Evolutionary conservation across 495 filamentous ascomycete species (phyloP).

Genomic region (Sphaerosporella brunnea): DNA sequence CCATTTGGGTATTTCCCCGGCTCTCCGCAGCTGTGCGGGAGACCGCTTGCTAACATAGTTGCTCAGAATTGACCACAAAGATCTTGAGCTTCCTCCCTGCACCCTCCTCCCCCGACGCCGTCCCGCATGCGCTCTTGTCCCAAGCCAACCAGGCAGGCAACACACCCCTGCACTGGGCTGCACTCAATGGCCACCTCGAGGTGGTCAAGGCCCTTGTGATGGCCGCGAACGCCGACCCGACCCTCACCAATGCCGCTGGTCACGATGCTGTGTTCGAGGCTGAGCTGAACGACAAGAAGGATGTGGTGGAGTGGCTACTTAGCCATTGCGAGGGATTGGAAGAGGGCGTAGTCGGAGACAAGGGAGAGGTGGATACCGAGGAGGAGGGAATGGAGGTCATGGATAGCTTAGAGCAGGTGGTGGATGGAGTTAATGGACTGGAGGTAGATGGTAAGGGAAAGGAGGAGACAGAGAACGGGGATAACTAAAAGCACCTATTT

Average conservation of each 20-base stretch:
- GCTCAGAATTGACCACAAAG: slow-evolving; percentile 33
- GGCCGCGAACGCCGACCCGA: slow-evolving; percentile 50
- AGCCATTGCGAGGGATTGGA: slow-evolving; percentile 38
- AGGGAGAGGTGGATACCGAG: neutral
- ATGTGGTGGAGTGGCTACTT: slow-evolving; percentile 50
- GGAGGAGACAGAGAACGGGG: neutral
- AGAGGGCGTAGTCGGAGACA: slow-evolving; percentile 23
- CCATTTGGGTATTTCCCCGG: slow-evolving; percentile 42
- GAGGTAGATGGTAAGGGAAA: neutral
- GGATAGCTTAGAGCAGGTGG: neutral
- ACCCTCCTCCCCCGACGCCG: slow-evolving; percentile 20
- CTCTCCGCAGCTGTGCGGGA: neutral
- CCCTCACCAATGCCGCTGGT: slow-evolving; percentile 59
- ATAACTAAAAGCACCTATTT: neutral
- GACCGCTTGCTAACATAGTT: neutral
- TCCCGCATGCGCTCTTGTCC: slow-evolving; percentile 39
- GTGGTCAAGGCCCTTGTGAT: slow-evolving; percentile 58
- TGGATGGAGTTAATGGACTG: neutral
- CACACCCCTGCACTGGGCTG: slow-evolving; percentile 82
- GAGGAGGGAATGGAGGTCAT: neutral
- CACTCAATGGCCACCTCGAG: slow-evolving; percentile 66
- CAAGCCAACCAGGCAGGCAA: slow-evolving; percentile 61
- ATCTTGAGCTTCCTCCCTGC: slow-evolving; percentile 32
- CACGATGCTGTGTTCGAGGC: slow-evolving; percentile 77
- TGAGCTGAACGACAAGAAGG: slow-evolving; percentile 48